Evolutionary conservation across 805 yeast genomes (phyloP).

Genomic region (Lipomyces spencermartinsiae): DNA sequence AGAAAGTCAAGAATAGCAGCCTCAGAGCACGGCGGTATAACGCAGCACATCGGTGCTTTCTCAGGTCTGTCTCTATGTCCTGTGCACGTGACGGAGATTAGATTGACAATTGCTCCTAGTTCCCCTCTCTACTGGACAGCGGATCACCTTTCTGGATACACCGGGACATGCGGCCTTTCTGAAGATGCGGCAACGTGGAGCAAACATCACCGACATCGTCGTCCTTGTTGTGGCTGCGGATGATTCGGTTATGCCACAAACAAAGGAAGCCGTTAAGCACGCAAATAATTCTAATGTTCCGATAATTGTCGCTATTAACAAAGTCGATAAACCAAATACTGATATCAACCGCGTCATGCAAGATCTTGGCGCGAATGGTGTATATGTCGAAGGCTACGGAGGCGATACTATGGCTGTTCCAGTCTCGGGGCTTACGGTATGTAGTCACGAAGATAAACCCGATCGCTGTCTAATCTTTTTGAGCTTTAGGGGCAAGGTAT

Average conservation of each 20-base stretch:
- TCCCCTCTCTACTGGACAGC: slow-evolving; percentile 75
- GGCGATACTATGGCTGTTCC: slow-evolving; percentile 91
- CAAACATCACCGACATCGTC: slow-evolving; percentile 89
- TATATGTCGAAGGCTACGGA: slow-evolving; percentile 90
- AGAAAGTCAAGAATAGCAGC: slow-evolving; percentile 84
- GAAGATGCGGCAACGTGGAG: slow-evolving; percentile 96
- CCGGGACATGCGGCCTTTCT: slow-evolving; percentile 98
- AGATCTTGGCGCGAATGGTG: slow-evolving; percentile 76
- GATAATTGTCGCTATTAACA: slow-evolving; percentile 88
- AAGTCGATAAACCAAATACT: slow-evolving; percentile 82
- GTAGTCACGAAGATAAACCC: slow-evolving; percentile 44
- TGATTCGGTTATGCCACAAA: slow-evolving; percentile 98
- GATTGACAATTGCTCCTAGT: slow-evolving; percentile 48
- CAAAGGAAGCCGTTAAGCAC: slow-evolving; percentile 93
- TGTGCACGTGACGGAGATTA: neutral
- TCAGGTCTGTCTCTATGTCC: slow-evolving; percentile 47
- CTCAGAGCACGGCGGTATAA: slow-evolving; percentile 93
- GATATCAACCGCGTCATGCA: slow-evolving; percentile 76
- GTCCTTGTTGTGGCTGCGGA: slow-evolving; percentile 95
- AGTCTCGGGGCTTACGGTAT: slow-evolving; percentile 79
- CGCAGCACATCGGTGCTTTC: slow-evolving; percentile 98
- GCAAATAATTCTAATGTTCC: slow-evolving; percentile 83
- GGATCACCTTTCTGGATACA: slow-evolving; percentile 90
- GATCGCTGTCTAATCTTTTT: neutral
- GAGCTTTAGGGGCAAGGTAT: slow-evolving; percentile 64